These are phyloP conservation scores for Boechera stricta DNA, from an alignment of 345 rosid genomes.

Conservation along the genomic window DNA sequence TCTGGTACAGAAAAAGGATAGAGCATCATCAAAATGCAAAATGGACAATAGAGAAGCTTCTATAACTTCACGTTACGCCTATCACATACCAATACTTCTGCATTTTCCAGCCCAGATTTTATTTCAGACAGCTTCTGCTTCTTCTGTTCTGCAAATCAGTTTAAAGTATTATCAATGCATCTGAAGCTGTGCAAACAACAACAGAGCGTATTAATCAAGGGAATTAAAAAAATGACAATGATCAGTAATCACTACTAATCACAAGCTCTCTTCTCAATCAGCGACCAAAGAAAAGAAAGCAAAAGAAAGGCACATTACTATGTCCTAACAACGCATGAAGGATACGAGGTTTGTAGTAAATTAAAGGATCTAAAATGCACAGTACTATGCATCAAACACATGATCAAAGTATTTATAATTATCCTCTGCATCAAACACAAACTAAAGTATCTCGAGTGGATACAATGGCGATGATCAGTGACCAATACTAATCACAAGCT, in stretches of 20 bases:
- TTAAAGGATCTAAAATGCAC: background rate
- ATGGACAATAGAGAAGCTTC: background rate
- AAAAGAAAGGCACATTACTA: background rate
- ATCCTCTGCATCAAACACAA: background rate
- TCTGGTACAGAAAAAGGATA: conserved; percentile 39
- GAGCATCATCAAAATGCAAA: background rate
- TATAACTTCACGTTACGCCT: background rate
- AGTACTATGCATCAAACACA: background rate
- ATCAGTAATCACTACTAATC: background rate
- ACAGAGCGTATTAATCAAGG: background rate
- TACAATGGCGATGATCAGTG: background rate
- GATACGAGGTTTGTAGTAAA: background rate
- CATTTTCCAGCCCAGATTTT: conserved; percentile 68
- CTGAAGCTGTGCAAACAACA: too few relatives aligned
- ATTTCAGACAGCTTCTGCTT: conserved; percentile 83
- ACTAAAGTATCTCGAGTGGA: background rate
- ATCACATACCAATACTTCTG: conserved; percentile 69
- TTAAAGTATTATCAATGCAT: background rate
- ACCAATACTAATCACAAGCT: background rate
- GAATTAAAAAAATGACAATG: background rate
- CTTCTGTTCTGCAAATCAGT: conserved; percentile 65
- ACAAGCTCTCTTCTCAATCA: background rate
- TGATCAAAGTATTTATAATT: background rate
- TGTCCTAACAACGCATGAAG: background rate
- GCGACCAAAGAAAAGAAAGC: background rate